Percentiles rank a stretch among this genome's conserved stretches.
Conservation (phyloP, 805 yeast genomes). For the Sungouiella blattae region DNA sequence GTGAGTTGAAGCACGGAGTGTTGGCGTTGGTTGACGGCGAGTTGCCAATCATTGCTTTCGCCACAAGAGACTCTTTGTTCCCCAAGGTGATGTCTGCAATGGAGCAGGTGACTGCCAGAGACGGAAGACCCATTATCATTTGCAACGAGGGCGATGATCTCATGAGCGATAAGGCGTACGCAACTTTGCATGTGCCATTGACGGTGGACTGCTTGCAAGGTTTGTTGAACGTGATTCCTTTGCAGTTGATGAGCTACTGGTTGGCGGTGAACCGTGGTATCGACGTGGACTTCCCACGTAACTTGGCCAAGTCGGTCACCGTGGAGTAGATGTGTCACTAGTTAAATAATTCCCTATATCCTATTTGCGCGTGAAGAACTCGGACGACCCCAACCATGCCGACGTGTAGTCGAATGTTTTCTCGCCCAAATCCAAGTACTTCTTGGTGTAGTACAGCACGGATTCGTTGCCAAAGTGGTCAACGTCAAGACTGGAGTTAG, state of each 20-base stretch:
- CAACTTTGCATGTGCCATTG: conserved; percentile 84
- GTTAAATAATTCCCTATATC: neutral
- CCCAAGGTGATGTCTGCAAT: conserved; percentile 95
- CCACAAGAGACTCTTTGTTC: conserved; percentile 93
- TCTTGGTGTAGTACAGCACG: conserved; percentile 49
- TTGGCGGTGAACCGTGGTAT: conserved; percentile 91
- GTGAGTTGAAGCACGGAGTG: conserved; percentile 98
- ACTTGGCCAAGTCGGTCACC: conserved; percentile 96
- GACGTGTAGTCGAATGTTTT: conserved; percentile 69
- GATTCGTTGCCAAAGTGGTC: conserved; percentile 43
- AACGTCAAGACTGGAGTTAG: conserved; percentile 39
- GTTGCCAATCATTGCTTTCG: conserved; percentile 92
- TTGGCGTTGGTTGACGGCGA: conserved; percentile 93
- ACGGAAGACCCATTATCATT: conserved; percentile 92
- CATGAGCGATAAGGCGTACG: conserved; percentile 55
- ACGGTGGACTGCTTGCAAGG: conserved; percentile 99
- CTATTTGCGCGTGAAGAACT: conserved; percentile 62
- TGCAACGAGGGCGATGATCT: conserved; percentile 79
- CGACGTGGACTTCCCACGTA: conserved; percentile 98
- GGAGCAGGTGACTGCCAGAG: conserved; percentile 95
- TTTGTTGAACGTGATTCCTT: conserved; percentile 84
- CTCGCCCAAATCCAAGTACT: conserved; percentile 85
- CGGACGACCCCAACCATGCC: conserved; percentile 65
- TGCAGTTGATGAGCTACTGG: conserved; percentile 96
- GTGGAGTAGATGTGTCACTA: conserved; percentile 57